These are phyloP conservation scores for Linanthus parryae DNA, from an alignment of 148 eudicot species.

Conservation along the genomic window DNA sequence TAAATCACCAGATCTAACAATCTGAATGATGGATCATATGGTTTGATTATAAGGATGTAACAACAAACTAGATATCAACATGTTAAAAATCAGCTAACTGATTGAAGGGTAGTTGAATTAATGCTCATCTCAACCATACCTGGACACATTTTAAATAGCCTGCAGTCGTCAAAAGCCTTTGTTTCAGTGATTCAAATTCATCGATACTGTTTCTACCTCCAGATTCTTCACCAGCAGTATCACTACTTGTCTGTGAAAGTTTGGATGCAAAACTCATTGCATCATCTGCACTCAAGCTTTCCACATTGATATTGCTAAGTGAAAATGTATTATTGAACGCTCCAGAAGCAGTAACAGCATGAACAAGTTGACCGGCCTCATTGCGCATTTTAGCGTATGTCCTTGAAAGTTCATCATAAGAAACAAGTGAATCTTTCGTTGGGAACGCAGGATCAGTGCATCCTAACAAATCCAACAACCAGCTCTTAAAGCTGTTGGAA, in stretches of 20 bases:
- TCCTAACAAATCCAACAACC: slow-evolving; percentile 72
- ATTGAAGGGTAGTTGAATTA: slow-evolving; percentile 1
- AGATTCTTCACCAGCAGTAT: slow-evolving; percentile 34
- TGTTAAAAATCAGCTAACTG: no score
- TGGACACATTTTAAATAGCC: slow-evolving; percentile 97
- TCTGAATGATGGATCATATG: no score
- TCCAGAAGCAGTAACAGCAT: slow-evolving; percentile 53
- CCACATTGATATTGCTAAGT: slow-evolving; percentile 36
- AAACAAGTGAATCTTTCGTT: slow-evolving; percentile 72
- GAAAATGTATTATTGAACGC: slow-evolving; percentile 35
- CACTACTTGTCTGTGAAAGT: slow-evolving; percentile 36
- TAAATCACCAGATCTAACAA: no score
- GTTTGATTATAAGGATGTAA: no score
- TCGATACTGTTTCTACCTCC: slow-evolving; percentile 34
- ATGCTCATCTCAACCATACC: slow-evolving; percentile 34
- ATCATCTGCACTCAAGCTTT: slow-evolving; percentile 69
- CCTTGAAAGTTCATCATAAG: slow-evolving; percentile 90
- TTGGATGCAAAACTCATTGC: slow-evolving; percentile 76
- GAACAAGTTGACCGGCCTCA: slow-evolving; percentile 72
- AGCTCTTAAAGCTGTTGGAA: slow-evolving; percentile 53
- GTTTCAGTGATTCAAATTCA: slow-evolving; percentile 75
- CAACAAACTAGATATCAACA: no score
- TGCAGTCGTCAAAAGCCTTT: slow-evolving; percentile 71
- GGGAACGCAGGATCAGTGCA: slow-evolving; percentile 91
- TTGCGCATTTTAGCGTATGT: slow-evolving; percentile 90